Evolutionary conservation across 768 basidiomycete genomes (phyloP), one percentile per base, ranked within the genome.

Genomic region (Termitomyces sp.): DNA sequence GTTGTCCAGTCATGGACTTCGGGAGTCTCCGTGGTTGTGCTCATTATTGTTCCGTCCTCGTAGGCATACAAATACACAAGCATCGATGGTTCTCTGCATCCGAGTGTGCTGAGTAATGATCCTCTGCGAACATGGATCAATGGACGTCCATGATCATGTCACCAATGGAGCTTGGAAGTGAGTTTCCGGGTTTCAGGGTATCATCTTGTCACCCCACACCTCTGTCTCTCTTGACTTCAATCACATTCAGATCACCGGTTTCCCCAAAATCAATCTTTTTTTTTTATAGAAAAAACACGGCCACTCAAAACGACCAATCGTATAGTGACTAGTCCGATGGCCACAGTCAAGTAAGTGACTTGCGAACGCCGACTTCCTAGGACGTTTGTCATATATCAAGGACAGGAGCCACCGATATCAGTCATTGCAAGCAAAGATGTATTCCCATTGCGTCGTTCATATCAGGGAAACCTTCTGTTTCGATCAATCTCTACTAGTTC

Each of bases 61-160:
- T 56, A 59, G 61, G 61, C 37, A 44, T 5, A 16, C 32, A 41
- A 9, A 13, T 14, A 13, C 22, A 34, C 42, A 46, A 29, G 37
- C 37, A 58, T 43, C 53, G 44, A 47, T 46, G n/a, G 53, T 57
- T 44, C 29, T 14, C 52, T 12, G 1, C 42, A 22, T 34, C 55
- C 50, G 53, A 39, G 32, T 41, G 16, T 37, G 50, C 37, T 59
- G 53, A 63, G 52, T 55, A 53, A 57, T 62, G 53, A 58, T 60
- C 46, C 56, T 52, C 42, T 22, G 42, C 22, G 55, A 50, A 20
- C 46, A 53, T 56, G 58, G 47, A 56, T 56, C 58, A 62, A 55
- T 46, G 44, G 46, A 34, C 43, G 20, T 46, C 46, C 32, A 54
- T 56, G 55, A 20, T n/a, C 12, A 59, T 59, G 56, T 27, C 55